A percentile compares a stretch with the other conserved stretches of the same genome.
Evolutionary conservation across 1,284 basidiomycete species (phyloP).

Genomic region (Ganoderma sinense): DNA sequence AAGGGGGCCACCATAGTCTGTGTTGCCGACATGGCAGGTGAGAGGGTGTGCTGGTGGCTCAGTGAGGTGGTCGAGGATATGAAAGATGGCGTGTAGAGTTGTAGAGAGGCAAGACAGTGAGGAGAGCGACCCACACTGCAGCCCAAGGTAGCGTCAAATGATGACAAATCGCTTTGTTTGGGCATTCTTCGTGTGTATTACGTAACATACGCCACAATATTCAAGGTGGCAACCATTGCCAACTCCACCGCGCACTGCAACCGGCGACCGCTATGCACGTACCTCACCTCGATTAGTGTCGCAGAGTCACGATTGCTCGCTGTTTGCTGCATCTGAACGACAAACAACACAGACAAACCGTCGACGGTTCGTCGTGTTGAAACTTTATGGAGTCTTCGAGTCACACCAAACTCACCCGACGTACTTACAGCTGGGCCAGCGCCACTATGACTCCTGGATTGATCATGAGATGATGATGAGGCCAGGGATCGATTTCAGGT

Average conservation of each 20-base stretch:
- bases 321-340: no score
- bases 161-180: slow-evolving; percentile 4
- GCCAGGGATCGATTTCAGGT: not conserved
- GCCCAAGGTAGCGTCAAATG: not conserved
- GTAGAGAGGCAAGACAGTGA: not conserved
- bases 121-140: not conserved
- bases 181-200: not conserved
- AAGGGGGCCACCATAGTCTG: slow-evolving; percentile 1
- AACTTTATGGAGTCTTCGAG: no score
- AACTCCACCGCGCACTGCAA: no score
- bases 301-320: not conserved
- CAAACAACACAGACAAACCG: not conserved
- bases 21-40: slow-evolving; percentile 12
- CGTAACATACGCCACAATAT: not conserved
- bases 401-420: no score
- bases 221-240: not conserved
- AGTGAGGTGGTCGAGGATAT: not conserved
- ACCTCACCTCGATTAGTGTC: not conserved
- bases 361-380: not conserved
- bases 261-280: no score
- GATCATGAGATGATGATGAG: no score
- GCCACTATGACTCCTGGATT: not conserved
- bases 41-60: not conserved
- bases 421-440: not conserved
- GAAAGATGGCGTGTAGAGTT: not conserved